A percentile compares a stretch with the other conserved stretches of the same genome.
phyloP scores from a whole-genome alignment of 306 rosid species.

The Canavalia gladiata region DNA sequence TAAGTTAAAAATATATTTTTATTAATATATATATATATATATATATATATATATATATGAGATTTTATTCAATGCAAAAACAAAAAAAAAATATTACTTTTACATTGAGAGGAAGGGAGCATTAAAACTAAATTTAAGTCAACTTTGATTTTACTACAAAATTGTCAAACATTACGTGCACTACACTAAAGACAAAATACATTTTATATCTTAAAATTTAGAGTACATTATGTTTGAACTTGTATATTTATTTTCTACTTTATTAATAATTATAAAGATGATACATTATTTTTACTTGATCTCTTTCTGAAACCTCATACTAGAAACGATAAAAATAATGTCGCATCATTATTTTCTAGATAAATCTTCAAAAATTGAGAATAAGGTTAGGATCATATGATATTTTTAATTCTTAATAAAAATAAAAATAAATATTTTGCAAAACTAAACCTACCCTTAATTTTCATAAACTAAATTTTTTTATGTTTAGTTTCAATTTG shows the following conservation, averaged over 20 bases:
- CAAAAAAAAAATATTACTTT: neutral
- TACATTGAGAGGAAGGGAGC: neutral
- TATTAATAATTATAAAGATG: neutral
- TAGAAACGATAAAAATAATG: neutral
- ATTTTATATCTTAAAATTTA: conserved; percentile 13
- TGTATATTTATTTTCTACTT: neutral
- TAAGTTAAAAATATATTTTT: neutral
- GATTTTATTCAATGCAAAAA: neutral
- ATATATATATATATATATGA: neutral
- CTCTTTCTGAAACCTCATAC: neutral
- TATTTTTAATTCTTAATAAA: neutral
- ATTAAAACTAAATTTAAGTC: too few species aligned
- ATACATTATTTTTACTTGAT: neutral
- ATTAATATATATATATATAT: neutral
- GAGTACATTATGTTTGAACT: neutral
- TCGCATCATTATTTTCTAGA: neutral
- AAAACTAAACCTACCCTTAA: neutral
- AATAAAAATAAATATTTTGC: neutral
- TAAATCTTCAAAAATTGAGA: neutral
- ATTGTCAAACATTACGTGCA: neutral
- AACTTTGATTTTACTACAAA: neutral
- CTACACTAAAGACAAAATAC: neutral
- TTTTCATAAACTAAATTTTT: conserved; percentile 9
- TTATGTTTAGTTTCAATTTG: neutral
- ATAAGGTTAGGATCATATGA: neutral